A percentile compares a stretch with the other conserved stretches of the same genome.
These are phyloP conservation scores for Parmelia sp. DNA, from an alignment of 495 filamentous ascomycete species.

Conservation along the genomic window DNA sequence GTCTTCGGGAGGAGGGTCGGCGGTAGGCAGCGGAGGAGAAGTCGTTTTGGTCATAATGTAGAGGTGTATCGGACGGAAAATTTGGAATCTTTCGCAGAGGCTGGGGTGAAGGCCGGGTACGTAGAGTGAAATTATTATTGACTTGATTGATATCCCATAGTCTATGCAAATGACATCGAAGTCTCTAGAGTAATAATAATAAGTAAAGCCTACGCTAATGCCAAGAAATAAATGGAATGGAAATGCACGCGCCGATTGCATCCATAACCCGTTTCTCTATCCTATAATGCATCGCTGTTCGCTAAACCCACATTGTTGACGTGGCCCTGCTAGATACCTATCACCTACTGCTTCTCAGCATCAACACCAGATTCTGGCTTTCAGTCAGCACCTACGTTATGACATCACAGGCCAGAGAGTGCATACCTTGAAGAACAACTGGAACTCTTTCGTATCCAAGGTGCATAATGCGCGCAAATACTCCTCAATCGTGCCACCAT, in stretches of 20 bases:
- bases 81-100: too few species aligned
- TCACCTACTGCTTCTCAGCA: constrained; percentile 24
- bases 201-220: constrained; percentile 19
- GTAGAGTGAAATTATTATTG: neutral
- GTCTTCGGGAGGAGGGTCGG: constrained; percentile 27
- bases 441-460: constrained; percentile 48
- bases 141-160: too few species aligned
- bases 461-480: constrained; percentile 49
- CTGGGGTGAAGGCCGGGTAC: neutral
- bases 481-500: constrained; percentile 45
- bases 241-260: neutral
- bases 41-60: neutral
- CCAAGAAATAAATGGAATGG: too few species aligned
- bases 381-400: constrained; percentile 2
- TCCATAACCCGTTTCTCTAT: neutral
- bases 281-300: constrained; percentile 26
- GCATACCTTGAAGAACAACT: constrained; percentile 46
- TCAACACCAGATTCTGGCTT: constrained; percentile 22
- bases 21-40: neutral
- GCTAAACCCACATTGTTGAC: constrained; percentile 15
- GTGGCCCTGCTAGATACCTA: constrained; percentile 1
- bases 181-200: constrained; percentile 19
- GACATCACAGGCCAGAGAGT: neutral
- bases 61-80: neutral
- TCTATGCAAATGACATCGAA: neutral